A percentile compares a stretch with the other conserved stretches of the same genome.
These are phyloP conservation scores for Kurtzmaniella cleridarum DNA, from an alignment of 805 yeast species.

Conservation along the genomic window DNA sequence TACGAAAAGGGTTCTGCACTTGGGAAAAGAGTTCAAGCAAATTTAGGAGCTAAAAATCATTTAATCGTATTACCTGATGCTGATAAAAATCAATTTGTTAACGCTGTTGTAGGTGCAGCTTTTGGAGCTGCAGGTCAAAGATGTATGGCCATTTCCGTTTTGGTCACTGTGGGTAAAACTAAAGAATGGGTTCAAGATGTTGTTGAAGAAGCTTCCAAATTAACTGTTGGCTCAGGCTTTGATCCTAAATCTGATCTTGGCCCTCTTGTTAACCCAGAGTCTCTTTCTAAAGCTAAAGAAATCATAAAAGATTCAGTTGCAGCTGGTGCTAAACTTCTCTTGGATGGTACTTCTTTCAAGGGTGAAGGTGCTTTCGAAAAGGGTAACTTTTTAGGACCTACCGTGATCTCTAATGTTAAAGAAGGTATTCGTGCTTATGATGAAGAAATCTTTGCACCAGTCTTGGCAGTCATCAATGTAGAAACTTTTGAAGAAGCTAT, in stretches of 20 bases:
- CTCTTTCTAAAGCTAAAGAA: constrained; percentile 48
- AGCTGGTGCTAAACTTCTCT: constrained; percentile 56
- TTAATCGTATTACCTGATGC: constrained; percentile 71
- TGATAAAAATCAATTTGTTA: constrained; percentile 55
- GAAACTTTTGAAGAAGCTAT: constrained; percentile 68
- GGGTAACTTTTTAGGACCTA: constrained; percentile 73
- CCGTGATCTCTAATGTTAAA: constrained; percentile 54
- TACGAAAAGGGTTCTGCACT: constrained; percentile 58
- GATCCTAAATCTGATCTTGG: constrained; percentile 60
- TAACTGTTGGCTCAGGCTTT: constrained; percentile 64
- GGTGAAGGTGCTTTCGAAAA: constrained; percentile 30
- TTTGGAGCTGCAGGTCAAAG: constrained; percentile 85
- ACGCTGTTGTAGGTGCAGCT: constrained; percentile 68
- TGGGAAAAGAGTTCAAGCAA: constrained; percentile 75
- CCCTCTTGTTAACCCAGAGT: constrained; percentile 62
- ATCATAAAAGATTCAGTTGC: constrained; percentile 52
- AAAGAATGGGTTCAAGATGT: constrained; percentile 60
- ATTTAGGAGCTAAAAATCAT: constrained; percentile 77
- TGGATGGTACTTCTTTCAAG: constrained; percentile 56
- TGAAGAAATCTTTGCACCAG: constrained; percentile 76
- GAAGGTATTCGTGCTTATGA: constrained; percentile 71
- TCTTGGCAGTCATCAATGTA: constrained; percentile 54
- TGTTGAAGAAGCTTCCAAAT: constrained; percentile 48
- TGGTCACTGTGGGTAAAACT: constrained; percentile 66
- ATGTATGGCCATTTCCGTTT: constrained; percentile 72